Conservation (phyloP, 306 rosid species). For the Carpinus viminea region DNA sequence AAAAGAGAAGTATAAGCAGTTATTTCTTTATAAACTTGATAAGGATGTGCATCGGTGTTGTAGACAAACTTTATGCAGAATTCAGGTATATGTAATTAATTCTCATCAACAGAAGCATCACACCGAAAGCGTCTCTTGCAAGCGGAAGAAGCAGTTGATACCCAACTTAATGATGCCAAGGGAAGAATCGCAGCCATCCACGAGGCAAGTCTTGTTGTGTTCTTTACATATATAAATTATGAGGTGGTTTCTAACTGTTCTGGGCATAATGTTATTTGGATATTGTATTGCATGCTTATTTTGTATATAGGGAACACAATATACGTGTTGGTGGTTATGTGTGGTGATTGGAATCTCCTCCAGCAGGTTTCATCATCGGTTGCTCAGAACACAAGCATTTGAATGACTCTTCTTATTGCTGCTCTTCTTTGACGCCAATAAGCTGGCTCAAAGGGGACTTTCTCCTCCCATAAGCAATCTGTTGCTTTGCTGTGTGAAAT, state of each 20-base stretch:
- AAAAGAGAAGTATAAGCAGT: too few relatives aligned
- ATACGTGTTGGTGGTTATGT: conserved; percentile 16
- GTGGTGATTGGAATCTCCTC: conserved; percentile 21
- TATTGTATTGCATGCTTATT: conserved; percentile 25
- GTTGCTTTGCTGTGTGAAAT: not conserved
- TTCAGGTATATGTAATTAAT: conserved; percentile 22
- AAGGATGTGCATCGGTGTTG: conserved; percentile 5
- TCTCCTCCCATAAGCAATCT: not conserved
- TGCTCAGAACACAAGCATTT: conserved; percentile 8
- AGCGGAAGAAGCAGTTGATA: conserved; percentile 69
- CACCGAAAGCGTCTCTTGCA: conserved; percentile 71
- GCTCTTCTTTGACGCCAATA: not conserved
- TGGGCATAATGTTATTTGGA: conserved; percentile 22
- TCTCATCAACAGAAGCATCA: conserved; percentile 58
- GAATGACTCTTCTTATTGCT: not conserved
- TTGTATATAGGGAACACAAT: not conserved
- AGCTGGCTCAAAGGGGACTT: not conserved
- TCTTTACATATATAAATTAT: conserved; percentile 9
- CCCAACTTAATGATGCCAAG: conserved; percentile 70
- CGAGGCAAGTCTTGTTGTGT: conserved; percentile 55
- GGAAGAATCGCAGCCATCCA: conserved; percentile 63
- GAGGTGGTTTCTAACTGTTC: conserved; percentile 13
- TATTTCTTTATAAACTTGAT: not conserved
- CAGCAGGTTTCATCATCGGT: conserved; percentile 5
- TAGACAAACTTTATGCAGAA: conserved; percentile 5